Evolutionary conservation across 2,329 filamentous ascomycete genomes (phyloP), one percentile per base, ranked within the genome.

Genomic region (Acephala macrosclerotiorum): DNA sequence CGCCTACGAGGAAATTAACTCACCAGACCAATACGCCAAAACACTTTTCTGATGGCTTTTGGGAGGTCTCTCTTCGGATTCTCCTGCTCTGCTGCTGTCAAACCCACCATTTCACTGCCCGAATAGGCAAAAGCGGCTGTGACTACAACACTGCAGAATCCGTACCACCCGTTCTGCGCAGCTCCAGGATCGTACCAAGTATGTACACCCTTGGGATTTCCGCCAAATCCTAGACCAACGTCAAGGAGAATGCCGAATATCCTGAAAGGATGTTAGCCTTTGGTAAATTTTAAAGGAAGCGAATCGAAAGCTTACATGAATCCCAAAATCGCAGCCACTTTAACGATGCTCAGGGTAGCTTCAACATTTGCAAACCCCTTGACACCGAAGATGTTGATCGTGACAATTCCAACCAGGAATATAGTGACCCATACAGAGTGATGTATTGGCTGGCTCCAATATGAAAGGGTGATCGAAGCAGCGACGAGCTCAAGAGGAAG

Each of bases 311-410:
- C 58, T 49, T 60, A 60, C 79, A 91, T 89, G 77, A 89, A 89
- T 63, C 89, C 83, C 55, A 86, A 86, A 60, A 88, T 85, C 73
- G 94, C 93, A 40, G 89, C 83, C 61, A 97, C 88, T 76, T 97
- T 97, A 80, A 97, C 82, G 62, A 93, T 88, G 42, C 91, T 91
- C 75, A 96, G 94, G 60, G 93, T 80, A 71, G 96, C 96, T 74
- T 96, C 93, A 22, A 91, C 92, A 77, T 96, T 93, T 75, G 92
- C 93, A 71, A 95, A 96, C 29, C 90, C 91, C 73, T 91, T 91
- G 70, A 97, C 90, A 61, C 93, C 93, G 72, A 94, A 95, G 68
- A 96, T 78, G 76, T 97, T 97, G 80, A 97, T 96, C 33, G 79
- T 73, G 56, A 96, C 83, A 72, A 97, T 94, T 63, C 89, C 72